Conservation (phyloP, 352 stramenopile genomes). For the Phytophthora parvispora region DNA sequence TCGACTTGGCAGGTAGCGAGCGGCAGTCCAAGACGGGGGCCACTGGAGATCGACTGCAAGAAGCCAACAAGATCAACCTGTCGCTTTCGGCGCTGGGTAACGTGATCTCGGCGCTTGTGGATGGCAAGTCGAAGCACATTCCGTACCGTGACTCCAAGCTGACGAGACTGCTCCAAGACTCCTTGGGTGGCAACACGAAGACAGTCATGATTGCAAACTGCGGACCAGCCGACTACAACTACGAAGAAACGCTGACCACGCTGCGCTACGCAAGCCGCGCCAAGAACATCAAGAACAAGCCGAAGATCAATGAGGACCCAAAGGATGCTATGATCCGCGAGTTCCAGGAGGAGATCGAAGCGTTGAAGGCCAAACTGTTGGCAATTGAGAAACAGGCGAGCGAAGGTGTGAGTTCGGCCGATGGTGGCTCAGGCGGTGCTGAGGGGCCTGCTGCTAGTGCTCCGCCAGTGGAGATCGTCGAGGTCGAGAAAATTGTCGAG, state of each 20-base stretch:
- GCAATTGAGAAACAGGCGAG: constrained; percentile 65
- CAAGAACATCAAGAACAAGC: constrained; percentile 99
- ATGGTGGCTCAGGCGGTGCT: constrained; percentile 2
- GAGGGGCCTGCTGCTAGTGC: neutral
- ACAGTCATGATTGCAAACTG: constrained; percentile 99
- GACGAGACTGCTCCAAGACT: constrained; percentile 97
- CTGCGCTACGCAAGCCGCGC: constrained; percentile 97
- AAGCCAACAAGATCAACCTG: constrained; percentile 89
- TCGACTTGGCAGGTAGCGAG: constrained; percentile 82
- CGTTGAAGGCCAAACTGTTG: constrained; percentile 89
- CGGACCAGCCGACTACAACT: constrained; percentile 98
- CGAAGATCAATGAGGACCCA: constrained; percentile 98
- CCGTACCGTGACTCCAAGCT: constrained; percentile 97
- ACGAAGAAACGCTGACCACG: constrained; percentile 96
- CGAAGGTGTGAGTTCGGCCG: constrained; percentile 17
- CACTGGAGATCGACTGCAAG: constrained; percentile 74
- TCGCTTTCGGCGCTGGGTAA: constrained; percentile 87
- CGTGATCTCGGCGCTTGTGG: constrained; percentile 89
- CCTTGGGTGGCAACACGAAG: constrained; percentile 98
- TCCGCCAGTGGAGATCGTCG: constrained; percentile 50
- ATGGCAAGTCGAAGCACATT: constrained; percentile 88
- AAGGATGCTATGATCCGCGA: constrained; percentile 99
- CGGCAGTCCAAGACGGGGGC: constrained; percentile 81
- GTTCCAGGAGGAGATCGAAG: constrained; percentile 97
- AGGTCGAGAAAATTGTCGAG: constrained; percentile 90